Conservation (phyloP, 345 rosid species). For the Rubroshorea leprosula region DNA sequence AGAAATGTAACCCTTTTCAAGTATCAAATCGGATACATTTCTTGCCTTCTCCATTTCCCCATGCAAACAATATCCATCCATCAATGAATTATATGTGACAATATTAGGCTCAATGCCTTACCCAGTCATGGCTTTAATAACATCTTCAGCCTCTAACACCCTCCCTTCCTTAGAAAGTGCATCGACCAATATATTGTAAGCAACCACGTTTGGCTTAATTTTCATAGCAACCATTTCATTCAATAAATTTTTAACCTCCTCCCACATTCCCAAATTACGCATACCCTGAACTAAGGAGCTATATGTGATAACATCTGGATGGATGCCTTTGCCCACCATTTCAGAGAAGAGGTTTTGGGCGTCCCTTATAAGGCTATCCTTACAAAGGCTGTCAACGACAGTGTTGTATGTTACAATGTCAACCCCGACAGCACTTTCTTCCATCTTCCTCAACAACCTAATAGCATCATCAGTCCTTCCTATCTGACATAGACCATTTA, state of each 20-base stretch:
- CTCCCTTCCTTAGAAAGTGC: no score
- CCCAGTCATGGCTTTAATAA: not conserved
- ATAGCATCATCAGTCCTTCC: not conserved
- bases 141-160: not conserved
- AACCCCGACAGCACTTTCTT: not conserved
- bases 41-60: no score
- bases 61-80: no score
- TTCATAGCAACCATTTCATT: no score
- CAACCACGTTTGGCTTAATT: not conserved
- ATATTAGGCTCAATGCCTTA: no score
- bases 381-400: not conserved
- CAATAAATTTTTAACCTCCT: no score
- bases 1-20: no score
- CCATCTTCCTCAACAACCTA: slow-evolving; percentile 2
- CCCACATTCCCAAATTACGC: no score
- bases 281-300: no score
- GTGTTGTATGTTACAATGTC: not conserved
- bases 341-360: not conserved
- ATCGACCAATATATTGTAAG: not conserved
- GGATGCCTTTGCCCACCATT: not conserved
- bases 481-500: slow-evolving; percentile 7
- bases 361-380: not conserved
- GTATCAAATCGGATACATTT: no score
- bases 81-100: no score
- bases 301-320: not conserved